Evolutionary conservation across 1,284 basidiomycete genomes (phyloP).

Genomic region (Microbotryomycetes sp.): DNA sequence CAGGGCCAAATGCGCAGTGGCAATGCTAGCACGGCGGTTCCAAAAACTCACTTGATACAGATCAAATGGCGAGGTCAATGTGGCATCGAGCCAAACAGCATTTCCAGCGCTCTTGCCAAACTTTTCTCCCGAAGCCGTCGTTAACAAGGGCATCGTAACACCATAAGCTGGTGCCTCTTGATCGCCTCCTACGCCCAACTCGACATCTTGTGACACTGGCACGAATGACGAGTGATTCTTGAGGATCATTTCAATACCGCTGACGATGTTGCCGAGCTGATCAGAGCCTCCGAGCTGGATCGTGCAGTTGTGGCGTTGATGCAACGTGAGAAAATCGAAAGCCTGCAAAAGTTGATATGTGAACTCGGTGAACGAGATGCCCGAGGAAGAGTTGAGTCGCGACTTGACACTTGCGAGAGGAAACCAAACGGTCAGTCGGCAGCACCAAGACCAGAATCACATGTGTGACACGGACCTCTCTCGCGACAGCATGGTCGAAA

Average conservation of each 20-base stretch:
- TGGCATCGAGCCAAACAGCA: slow-evolving; percentile 79
- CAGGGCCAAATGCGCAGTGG: slow-evolving; percentile 9
- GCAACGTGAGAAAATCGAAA: slow-evolving; percentile 81
- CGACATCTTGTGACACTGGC: not conserved
- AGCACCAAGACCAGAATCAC: not conserved
- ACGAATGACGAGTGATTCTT: slow-evolving; percentile 5
- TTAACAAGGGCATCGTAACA: slow-evolving; percentile 87
- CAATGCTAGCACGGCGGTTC: not conserved
- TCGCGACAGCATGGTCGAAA: slow-evolving; percentile 82
- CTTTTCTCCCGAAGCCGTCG: slow-evolving; percentile 82
- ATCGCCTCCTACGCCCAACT: slow-evolving; percentile 21
- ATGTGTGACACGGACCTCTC: slow-evolving; percentile 63
- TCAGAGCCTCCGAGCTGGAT: slow-evolving; percentile 94
- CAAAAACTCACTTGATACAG: slow-evolving; percentile 71
- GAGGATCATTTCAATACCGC: slow-evolving; percentile 36
- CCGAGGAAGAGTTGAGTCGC: slow-evolving; percentile 62
- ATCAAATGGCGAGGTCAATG: slow-evolving; percentile 72
- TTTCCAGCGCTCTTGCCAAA: slow-evolving; percentile 97
- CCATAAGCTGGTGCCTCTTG: slow-evolving; percentile 60
- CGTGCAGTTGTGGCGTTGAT: slow-evolving; percentile 62
- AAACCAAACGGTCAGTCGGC: not conserved
- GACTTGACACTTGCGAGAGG: slow-evolving; percentile 62
- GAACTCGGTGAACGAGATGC: slow-evolving; percentile 96
- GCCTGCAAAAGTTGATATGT: slow-evolving; percentile 96
- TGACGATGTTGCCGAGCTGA: slow-evolving; percentile 91